Percentiles rank a stretch among this genome's conserved stretches.
phyloP scores from a whole-genome alignment of 2,329 filamentous ascomycete species.

The Lecanicillium sp. region DNA sequence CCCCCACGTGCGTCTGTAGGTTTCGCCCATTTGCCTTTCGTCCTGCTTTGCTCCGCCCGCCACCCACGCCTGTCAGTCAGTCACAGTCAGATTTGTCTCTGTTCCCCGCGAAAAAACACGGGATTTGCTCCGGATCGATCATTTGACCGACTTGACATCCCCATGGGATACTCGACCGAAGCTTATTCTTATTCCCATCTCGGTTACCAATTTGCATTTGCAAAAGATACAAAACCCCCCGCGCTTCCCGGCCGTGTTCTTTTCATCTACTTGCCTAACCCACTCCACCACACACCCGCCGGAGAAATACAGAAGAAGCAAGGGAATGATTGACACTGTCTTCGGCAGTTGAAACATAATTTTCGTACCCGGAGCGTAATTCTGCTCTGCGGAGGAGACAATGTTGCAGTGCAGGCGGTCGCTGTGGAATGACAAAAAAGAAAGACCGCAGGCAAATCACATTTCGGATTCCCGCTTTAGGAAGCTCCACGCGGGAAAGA shows the following conservation, averaged over 20 bases:
- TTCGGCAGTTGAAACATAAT: too few species aligned
- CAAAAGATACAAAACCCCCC: too few species aligned
- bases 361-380: too few species aligned
- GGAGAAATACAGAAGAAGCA: too few species aligned
- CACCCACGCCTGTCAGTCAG: too few species aligned
- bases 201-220: not conserved
- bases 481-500: slow-evolving; percentile 2
- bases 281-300: too few species aligned
- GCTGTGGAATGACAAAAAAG: not conserved
- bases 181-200: not conserved
- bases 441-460: not conserved
- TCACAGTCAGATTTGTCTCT: too few species aligned
- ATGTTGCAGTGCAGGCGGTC: slow-evolving; percentile 3
- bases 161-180: not conserved
- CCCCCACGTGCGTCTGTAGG: slow-evolving; percentile 3
- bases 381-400: too few species aligned
- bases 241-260: too few species aligned
- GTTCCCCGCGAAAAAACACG: not conserved
- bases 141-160: not conserved
- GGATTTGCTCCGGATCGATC: slow-evolving; percentile 5
- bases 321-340: too few species aligned
- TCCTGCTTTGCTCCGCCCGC: too few species aligned
- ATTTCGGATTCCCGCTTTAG: slow-evolving; percentile 7
- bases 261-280: too few species aligned
- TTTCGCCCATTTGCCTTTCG: not conserved